These are phyloP conservation scores for Phycomyces blakesleeanus DNA, from an alignment of 192 early-diverging fungal genomes.

Conservation along the genomic window DNA sequence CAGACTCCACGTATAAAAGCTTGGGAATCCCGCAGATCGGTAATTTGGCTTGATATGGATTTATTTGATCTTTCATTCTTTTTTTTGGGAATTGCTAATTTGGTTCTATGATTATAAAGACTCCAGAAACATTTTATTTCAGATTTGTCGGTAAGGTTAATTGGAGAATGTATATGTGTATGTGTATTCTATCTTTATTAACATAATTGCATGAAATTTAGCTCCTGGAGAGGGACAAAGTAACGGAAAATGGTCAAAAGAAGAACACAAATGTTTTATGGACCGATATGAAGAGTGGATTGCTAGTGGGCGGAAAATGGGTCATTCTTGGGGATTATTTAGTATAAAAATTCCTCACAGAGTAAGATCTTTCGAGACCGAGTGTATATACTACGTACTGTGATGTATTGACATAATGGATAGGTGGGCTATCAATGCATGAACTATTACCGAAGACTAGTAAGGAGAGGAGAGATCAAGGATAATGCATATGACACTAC, in stretches of 20 bases:
- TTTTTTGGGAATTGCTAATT: not conserved
- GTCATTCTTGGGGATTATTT: slow-evolving; percentile 56
- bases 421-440: slow-evolving; percentile 58
- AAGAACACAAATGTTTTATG: slow-evolving; percentile 49
- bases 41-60: slow-evolving; percentile 2
- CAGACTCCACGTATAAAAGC: slow-evolving; percentile 47
- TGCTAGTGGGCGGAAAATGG: slow-evolving; percentile 39
- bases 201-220: slow-evolving; percentile 2
- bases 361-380: slow-evolving; percentile 17
- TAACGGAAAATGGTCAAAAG: slow-evolving; percentile 45
- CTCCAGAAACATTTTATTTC: slow-evolving; percentile 51
- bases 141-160: slow-evolving; percentile 48
- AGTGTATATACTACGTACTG: not conserved
- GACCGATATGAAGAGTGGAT: slow-evolving; percentile 47
- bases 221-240: slow-evolving; percentile 51
- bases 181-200: not conserved
- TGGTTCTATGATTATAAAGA: slow-evolving; percentile 20
- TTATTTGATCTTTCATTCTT: too few relatives aligned
- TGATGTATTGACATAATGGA: not conserved
- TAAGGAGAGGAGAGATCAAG: slow-evolving; percentile 37
- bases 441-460: slow-evolving; percentile 50
- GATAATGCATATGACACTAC: slow-evolving; percentile 49
- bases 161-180: not conserved
- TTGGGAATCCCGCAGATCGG: slow-evolving; percentile 39
- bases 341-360: slow-evolving; percentile 46